Base-by-base conservation (phyloP, 768 basidiomycete species). In the Exidia glandulosa region DNA sequence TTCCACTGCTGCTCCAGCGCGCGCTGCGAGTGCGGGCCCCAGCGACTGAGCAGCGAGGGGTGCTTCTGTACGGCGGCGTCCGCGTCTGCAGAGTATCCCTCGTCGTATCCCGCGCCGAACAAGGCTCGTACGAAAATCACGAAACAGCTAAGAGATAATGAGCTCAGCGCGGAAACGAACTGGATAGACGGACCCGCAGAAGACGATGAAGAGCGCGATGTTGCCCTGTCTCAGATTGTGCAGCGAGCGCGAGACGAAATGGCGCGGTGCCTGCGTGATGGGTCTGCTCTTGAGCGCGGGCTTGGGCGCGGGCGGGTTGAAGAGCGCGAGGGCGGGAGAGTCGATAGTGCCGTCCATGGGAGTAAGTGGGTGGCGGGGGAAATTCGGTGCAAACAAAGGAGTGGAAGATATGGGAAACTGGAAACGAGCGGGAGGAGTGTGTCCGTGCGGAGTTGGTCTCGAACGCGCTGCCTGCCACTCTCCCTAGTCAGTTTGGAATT, bases 81-180 rank as follows among this genome's bases (percentile, higher is more conserved):
- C 4, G 50, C 50, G 27, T 54, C 27, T 9, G 50, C 50, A 9
- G 25, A 27, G 48, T 9, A 23, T 6, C 31, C 59, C 30, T 59
- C 59, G 25, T 50, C 33, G 52, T 59, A 59, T 9, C 59, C 59
- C 25, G 36, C 59, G 50, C 59, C 59, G n/a, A 48, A 52, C 47
- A 59, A 31, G 12, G 59, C 59, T 19, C 59, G 47, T 16, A 55
- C 27, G 25, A 59, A 59, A 31, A 59, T 59, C 50, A 50, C 33
- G 30, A 59, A 36, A 29, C 48, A 50, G 27, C 59, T 59, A 30
- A 30, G n/a, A 54, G 9, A 54, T 19, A 27, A 19, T 54, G 14
- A 29, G 7, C 14, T n/a, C n/a, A n/a, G n/a, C n/a, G n/a, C n/a
- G n/a, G n/a, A n/a, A n/a, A n/a, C n/a, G n/a, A n/a, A n/a, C 5